phyloP scores from a whole-genome alignment of 257 asterid genomes.

The Cruciata laevipes region DNA sequence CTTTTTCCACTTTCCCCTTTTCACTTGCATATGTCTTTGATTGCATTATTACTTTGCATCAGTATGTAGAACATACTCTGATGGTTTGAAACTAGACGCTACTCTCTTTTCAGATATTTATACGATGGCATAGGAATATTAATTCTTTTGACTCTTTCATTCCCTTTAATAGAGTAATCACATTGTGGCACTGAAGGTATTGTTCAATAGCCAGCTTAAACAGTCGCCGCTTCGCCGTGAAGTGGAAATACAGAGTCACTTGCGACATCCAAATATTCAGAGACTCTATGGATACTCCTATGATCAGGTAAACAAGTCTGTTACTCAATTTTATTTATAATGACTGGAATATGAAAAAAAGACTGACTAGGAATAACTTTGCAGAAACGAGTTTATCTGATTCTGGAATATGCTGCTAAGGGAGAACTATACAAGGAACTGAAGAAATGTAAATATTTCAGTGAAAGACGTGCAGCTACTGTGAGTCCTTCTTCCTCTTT shows the following conservation, averaged over 20 bases:
- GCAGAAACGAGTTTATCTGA: too few species aligned
- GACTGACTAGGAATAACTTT: constrained; percentile 15
- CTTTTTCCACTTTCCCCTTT: too few species aligned
- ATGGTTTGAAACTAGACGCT: background rate
- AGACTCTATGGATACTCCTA: constrained; percentile 89
- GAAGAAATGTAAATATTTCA: too few species aligned
- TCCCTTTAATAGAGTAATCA: constrained; percentile 63
- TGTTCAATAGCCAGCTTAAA: constrained; percentile 80
- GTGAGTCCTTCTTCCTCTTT: too few species aligned
- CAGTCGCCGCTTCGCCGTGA: constrained; percentile 93
- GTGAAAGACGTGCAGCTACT: too few species aligned
- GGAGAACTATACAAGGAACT: too few species aligned
- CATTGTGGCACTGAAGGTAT: constrained; percentile 76
- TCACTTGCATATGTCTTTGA: too few species aligned
- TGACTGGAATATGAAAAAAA: background rate
- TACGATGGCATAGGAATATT: background rate
- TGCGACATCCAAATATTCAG: constrained; percentile 87
- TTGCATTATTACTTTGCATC: too few species aligned
- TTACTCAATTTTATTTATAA: constrained; percentile 3
- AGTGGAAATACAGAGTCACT: constrained; percentile 94
- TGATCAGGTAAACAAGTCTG: constrained; percentile 52
- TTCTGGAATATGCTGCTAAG: too few species aligned
- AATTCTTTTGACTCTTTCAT: background rate
- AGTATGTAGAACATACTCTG: too few species aligned
- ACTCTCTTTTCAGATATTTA: background rate